Conservation (phyloP, 805 yeast genomes). For the Candida hispaniensis region DNA sequence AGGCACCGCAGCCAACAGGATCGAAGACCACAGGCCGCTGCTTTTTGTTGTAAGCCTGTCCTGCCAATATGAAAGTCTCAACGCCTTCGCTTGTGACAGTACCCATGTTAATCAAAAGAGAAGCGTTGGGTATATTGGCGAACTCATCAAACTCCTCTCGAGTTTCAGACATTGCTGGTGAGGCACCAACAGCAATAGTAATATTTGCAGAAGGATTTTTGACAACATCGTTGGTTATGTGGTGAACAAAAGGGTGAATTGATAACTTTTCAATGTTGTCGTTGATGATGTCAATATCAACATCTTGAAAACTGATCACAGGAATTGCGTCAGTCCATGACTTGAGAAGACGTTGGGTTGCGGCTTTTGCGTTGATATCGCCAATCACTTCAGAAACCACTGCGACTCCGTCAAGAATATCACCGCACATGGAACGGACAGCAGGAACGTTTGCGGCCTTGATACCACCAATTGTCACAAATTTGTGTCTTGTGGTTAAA, state of each 20-base stretch:
- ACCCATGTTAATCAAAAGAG: conserved; percentile 65
- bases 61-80: conserved; percentile 40
- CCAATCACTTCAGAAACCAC: conserved; percentile 84
- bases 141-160: conserved; percentile 57
- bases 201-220: conserved; percentile 82
- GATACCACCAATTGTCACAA: conserved; percentile 78
- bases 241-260: conserved; percentile 53
- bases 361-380: conserved; percentile 39
- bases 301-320: neutral
- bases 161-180: conserved; percentile 82
- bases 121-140: conserved; percentile 42
- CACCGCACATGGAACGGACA: conserved; percentile 34
- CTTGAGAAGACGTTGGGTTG: conserved; percentile 36
- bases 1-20: conserved; percentile 91
- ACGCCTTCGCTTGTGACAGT: conserved; percentile 41
- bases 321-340: conserved; percentile 17
- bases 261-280: neutral
- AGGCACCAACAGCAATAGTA: conserved; percentile 69
- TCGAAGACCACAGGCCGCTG: conserved; percentile 65
- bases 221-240: conserved; percentile 81
- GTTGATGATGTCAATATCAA: neutral
- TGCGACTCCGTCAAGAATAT: conserved; percentile 59
- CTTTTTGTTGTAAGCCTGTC: conserved; percentile 44
- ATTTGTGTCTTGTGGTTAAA: conserved; percentile 32
- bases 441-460: conserved; percentile 51